Percentiles rank a stretch among this genome's conserved stretches.
phyloP scores from a whole-genome alignment of 306 rosid species.

The Cucumis hystrix region DNA sequence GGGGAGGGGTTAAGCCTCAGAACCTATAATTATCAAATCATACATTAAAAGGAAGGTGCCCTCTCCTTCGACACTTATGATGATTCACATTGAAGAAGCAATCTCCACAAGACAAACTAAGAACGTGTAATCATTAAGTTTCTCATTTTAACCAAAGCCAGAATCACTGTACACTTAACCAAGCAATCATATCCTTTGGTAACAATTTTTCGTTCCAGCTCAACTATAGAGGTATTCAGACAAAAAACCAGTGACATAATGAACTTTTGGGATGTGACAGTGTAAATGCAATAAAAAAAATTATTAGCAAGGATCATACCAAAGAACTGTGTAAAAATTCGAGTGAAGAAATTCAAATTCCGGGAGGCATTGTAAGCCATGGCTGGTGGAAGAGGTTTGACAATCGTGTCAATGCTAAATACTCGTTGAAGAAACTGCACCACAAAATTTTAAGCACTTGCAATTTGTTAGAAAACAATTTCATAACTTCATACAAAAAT shows the following conservation, averaged over 20 bases:
- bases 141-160: background rate
- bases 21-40: background rate
- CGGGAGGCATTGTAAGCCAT: conserved; percentile 81
- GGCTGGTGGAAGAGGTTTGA: conserved; percentile 85
- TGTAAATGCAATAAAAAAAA: no score
- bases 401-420: conserved; percentile 77
- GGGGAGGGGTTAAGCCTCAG: background rate
- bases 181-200: background rate
- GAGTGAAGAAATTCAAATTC: conserved; percentile 90
- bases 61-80: background rate
- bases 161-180: background rate
- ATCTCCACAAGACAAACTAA: background rate
- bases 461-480: background rate
- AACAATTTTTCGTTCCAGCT: background rate
- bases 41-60: background rate
- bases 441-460: conserved; percentile 11
- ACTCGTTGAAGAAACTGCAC: conserved; percentile 93
- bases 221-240: background rate
- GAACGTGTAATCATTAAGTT: background rate
- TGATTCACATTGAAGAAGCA: background rate
- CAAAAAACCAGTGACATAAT: background rate
- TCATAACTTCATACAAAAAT: background rate
- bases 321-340: conserved; percentile 89
- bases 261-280: background rate
- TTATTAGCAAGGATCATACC: conserved; percentile 33